Conservation (phyloP, 2,329 filamentous ascomycete genomes). For the Fusarium dlaminii region DNA sequence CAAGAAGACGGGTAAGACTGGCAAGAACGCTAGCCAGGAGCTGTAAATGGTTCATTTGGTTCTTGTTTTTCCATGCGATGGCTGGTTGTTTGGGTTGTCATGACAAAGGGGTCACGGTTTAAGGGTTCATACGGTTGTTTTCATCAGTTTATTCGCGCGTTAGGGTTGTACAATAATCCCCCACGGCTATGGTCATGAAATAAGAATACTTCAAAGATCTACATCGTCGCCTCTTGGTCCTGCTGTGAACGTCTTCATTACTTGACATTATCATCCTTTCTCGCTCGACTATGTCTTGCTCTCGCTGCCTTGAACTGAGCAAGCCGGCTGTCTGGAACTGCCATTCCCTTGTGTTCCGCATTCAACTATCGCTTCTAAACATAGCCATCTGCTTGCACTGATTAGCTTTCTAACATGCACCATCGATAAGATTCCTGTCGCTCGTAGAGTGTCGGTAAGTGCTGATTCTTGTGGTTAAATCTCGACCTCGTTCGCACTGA, state of each 20-base stretch:
- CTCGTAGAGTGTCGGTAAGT: not conserved
- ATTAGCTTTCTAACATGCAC: not conserved
- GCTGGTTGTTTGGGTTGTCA: conserved; percentile 77
- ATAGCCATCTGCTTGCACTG: not conserved
- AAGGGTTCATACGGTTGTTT: conserved; percentile 73
- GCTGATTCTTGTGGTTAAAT: not conserved
- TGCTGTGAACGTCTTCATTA: not conserved
- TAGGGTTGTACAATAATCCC: conserved; percentile 78
- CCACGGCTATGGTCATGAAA: conserved; percentile 74
- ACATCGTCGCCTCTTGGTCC: not conserved
- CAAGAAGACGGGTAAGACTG: conserved; percentile 98
- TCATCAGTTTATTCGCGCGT: conserved; percentile 57
- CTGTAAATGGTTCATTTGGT: conserved; percentile 71
- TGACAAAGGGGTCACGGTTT: conserved; percentile 84
- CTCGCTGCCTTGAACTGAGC: too few species aligned
- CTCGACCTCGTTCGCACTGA: not conserved
- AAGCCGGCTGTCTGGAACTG: not conserved
- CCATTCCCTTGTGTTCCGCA: not conserved
- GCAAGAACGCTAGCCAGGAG: conserved; percentile 94
- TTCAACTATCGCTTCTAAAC: not conserved
- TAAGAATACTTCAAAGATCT: conserved; percentile 62
- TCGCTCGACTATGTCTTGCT: not conserved
- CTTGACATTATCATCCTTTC: too few species aligned
- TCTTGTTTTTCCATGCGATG: conserved; percentile 65
- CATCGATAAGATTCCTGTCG: not conserved